Evolutionary conservation across 768 basidiomycete species (phyloP).

Genomic region (Trametes sanguinea): DNA sequence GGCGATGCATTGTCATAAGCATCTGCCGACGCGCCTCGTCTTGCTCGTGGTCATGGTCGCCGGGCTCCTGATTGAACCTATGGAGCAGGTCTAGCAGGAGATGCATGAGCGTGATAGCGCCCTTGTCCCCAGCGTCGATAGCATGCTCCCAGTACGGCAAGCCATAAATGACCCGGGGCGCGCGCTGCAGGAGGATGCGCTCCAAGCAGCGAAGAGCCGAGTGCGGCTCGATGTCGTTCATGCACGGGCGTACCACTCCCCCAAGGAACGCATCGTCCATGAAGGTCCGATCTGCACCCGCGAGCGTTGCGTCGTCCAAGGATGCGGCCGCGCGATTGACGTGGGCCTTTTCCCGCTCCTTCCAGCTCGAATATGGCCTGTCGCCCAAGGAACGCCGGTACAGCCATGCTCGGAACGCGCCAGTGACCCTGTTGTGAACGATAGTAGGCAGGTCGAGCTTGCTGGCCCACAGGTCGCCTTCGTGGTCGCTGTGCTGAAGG

Average conservation of each 20-base stretch:
- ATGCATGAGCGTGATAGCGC: constrained; percentile 13
- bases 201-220: constrained; percentile 20
- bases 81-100: constrained; percentile 19
- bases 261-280: constrained; percentile 24
- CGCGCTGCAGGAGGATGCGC: constrained; percentile 14
- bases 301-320: constrained; percentile 15
- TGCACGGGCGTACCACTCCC: constrained; percentile 19
- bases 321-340: neutral
- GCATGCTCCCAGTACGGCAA: constrained; percentile 19
- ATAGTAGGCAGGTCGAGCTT: constrained; percentile 1
- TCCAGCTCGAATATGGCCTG: constrained; percentile 13
- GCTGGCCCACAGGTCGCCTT: constrained; percentile 7
- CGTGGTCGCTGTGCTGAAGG: neutral
- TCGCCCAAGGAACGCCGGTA: neutral
- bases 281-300: constrained; percentile 16
- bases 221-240: constrained; percentile 17
- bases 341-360: constrained; percentile 18
- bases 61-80: constrained; percentile 3
- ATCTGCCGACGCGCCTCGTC: constrained; percentile 7
- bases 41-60: neutral
- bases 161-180: constrained; percentile 15
- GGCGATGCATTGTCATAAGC: constrained; percentile 15
- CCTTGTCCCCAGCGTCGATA: constrained; percentile 6
- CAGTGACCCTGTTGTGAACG: constrained; percentile 3
- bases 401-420: constrained; percentile 3